Conservation (phyloP, 2,329 filamentous ascomycete species). For the Epichloe scottii region DNA sequence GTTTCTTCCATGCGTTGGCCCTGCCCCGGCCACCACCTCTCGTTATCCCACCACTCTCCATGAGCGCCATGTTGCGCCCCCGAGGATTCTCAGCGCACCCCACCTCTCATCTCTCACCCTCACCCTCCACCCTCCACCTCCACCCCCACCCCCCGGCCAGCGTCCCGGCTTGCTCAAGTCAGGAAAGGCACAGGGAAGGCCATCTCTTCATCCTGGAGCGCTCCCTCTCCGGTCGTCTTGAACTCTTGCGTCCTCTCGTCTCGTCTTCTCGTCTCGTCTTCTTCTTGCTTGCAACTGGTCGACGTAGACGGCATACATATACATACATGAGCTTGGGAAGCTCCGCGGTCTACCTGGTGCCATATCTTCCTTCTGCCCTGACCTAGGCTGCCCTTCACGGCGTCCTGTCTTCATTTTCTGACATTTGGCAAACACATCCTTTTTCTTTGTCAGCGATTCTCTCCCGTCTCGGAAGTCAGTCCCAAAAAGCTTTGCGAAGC, state of each 20-base stretch:
- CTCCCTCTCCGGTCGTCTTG: not conserved
- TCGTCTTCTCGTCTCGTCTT: constrained; percentile 3
- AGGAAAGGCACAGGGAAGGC: constrained; percentile 6
- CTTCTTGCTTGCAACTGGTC: not conserved
- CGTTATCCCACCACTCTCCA: constrained; percentile 13
- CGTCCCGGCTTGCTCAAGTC: constrained; percentile 6
- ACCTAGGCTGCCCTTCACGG: not conserved
- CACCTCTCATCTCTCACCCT: too few relatives aligned
- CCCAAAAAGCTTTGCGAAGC: not conserved
- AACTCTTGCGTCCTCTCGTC: constrained; percentile 1
- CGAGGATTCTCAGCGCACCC: constrained; percentile 1
- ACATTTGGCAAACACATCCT: not conserved
- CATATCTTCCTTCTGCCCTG: not conserved
- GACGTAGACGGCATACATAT: not conserved
- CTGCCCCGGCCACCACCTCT: constrained; percentile 18
- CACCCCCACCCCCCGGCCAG: constrained; percentile 1
- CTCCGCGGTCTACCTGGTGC: not conserved
- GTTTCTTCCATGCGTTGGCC: constrained; percentile 39
- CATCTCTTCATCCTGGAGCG: not conserved
- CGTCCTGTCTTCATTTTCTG: not conserved
- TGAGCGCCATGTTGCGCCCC: not conserved
- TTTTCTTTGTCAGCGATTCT: not conserved
- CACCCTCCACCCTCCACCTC: too few relatives aligned
- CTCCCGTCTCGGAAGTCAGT: not conserved
- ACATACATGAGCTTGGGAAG: not conserved